Evolutionary conservation across 2,329 filamentous ascomycete genomes (phyloP), one percentile per base, ranked within the genome.

Genomic region (Colletotrichum sansevieriae): DNA sequence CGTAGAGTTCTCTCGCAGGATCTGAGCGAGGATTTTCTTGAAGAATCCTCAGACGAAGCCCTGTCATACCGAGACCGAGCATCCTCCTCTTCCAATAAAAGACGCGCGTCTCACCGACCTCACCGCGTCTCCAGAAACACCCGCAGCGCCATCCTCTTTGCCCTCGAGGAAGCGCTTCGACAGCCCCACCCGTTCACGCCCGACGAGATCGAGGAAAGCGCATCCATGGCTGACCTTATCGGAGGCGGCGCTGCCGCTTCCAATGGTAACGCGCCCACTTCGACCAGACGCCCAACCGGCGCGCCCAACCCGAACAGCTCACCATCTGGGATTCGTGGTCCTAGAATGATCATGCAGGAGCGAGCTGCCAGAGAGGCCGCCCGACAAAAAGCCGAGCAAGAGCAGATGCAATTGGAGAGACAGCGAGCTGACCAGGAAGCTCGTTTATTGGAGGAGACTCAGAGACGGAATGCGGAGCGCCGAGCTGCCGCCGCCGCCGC

Each of bases 291-390:
- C 56, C 82, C 83, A 35, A 81, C 83, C 2, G 81, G 83, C n/a
- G 80, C 83, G 3, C 83, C 87, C 39, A 80, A 80, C 20, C 84
- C 85, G 62, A 84, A 84, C 29, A 83, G 85, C 72, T 88, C 87
- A 13, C 87, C 87, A 10, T 85, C 85, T 68, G 90, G 92, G 29
- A 92, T 98, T 70, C 89, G 91, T 73, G 95, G 94, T 41, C 95
- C 95, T 15, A 90, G 92, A 72, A 92, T 95, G 82, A 95, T 98
- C 75, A 97, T 98, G 95, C 90, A 93, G 79, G 91, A 95, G 77
- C 90, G 95, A 65, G 87, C 88, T 63, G 92, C 92, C 72, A 88
- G 95, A 71, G 93, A 97, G 78, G 88, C 87, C 76, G 89, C 91
- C 29, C 84, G 91, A 66, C 87, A 89, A 71, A 86, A 87, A 73